A percentile compares a stretch with the other conserved stretches of the same genome.
phyloP scores from a whole-genome alignment of 2,329 filamentous ascomycete genomes.

The Talaromyces piceae region DNA sequence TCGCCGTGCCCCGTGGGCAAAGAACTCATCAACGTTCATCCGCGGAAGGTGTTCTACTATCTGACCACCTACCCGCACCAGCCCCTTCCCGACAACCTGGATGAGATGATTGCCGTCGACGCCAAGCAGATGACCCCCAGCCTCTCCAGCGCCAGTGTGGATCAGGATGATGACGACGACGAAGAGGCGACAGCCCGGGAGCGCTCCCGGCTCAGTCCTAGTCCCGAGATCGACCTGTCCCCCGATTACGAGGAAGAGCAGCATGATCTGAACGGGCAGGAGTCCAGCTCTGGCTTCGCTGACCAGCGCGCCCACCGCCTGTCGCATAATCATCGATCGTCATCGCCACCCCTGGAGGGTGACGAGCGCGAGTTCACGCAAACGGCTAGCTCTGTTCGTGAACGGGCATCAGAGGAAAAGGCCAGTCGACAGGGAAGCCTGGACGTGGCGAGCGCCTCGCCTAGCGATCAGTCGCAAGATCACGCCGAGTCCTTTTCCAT shows the following conservation, averaged over 20 bases:
- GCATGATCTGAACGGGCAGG: slow-evolving; percentile 49
- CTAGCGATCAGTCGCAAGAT: slow-evolving; percentile 17
- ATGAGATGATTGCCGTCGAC: slow-evolving; percentile 44
- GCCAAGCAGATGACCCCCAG: slow-evolving; percentile 72
- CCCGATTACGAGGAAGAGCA: slow-evolving; percentile 74
- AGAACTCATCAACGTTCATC: slow-evolving; percentile 85
- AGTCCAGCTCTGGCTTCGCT: slow-evolving; percentile 42
- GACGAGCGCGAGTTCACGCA: slow-evolving; percentile 97
- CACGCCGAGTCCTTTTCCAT: slow-evolving; percentile 22
- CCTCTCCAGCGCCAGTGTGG: slow-evolving; percentile 63
- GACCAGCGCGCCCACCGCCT: slow-evolving; percentile 50
- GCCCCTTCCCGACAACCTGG: slow-evolving; percentile 62
- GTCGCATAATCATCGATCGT: slow-evolving; percentile 59
- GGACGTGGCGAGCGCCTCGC: slow-evolving; percentile 18
- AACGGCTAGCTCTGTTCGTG: slow-evolving; percentile 76
- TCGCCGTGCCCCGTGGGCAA: slow-evolving; percentile 84
- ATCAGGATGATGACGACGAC: slow-evolving; percentile 62
- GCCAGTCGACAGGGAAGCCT: slow-evolving; percentile 28
- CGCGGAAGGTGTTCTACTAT: slow-evolving; percentile 93
- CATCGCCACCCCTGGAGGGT: slow-evolving; percentile 81
- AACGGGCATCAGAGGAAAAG: slow-evolving; percentile 41
- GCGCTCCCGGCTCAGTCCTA: slow-evolving; percentile 68
- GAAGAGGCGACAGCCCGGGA: slow-evolving; percentile 50
- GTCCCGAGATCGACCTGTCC: slow-evolving; percentile 86
- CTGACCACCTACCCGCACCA: slow-evolving; percentile 82